Conservation (phyloP, 2,329 filamentous ascomycete genomes). For the Talaromyces sp. region DNA sequence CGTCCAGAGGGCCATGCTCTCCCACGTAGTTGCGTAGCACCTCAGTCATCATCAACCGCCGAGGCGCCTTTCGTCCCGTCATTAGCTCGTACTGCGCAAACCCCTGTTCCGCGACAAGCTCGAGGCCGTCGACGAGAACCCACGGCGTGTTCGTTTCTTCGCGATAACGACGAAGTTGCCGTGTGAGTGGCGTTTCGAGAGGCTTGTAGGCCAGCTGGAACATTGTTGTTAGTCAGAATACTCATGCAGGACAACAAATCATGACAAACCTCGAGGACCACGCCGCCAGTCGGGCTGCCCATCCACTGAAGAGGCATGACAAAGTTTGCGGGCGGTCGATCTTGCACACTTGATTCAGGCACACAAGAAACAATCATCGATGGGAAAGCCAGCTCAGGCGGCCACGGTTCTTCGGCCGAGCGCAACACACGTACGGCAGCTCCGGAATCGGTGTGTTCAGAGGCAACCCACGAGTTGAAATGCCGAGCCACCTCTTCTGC, state of each 20-base stretch:
- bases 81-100: conserved; percentile 80
- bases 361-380: conserved; percentile 76
- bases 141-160: conserved; percentile 53
- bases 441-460: conserved; percentile 31
- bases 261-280: conserved; percentile 60
- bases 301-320: conserved; percentile 67
- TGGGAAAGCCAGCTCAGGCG: conserved; percentile 56
- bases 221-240: background rate
- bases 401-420: conserved; percentile 61
- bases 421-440: conserved; percentile 51
- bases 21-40: conserved; percentile 42
- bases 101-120: conserved; percentile 72
- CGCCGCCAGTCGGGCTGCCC: conserved; percentile 67
- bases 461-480: conserved; percentile 54
- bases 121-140: conserved; percentile 71
- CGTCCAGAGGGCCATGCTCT: conserved; percentile 31
- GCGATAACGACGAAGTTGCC: conserved; percentile 60
- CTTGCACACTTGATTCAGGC: conserved; percentile 63
- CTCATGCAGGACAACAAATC: too few relatives aligned
- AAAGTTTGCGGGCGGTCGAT: conserved; percentile 64
- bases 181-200: conserved; percentile 65
- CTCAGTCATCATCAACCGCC: conserved; percentile 65
- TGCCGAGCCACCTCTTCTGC: conserved; percentile 65
- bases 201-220: conserved; percentile 61
- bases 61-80: conserved; percentile 67